Evolutionary conservation across 805 yeast genomes (phyloP).

Genomic region (Metschnikowia aberdeeniae): DNA sequence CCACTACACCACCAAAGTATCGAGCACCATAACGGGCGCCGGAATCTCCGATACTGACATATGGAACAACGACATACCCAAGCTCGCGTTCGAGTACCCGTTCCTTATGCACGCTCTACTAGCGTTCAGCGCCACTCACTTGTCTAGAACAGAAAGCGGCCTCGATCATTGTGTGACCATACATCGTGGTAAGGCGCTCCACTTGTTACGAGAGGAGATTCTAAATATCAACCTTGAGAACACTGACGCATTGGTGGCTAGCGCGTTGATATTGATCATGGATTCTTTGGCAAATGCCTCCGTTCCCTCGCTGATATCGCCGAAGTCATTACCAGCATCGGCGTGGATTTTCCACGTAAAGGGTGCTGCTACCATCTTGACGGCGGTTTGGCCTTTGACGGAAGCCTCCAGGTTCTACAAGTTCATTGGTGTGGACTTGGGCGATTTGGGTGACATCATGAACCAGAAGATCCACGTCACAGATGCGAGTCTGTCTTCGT

Average conservation of each 20-base stretch:
- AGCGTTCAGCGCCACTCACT: slow-evolving; percentile 90
- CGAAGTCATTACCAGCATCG: slow-evolving; percentile 74
- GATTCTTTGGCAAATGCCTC: slow-evolving; percentile 92
- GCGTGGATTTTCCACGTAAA: slow-evolving; percentile 97
- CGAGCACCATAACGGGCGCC: slow-evolving; percentile 84
- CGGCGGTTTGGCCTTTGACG: slow-evolving; percentile 91
- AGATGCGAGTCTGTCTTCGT: slow-evolving; percentile 23
- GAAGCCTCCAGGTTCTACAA: slow-evolving; percentile 42
- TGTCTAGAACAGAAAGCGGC: slow-evolving; percentile 71
- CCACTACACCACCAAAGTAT: slow-evolving; percentile 81
- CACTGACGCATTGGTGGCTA: slow-evolving; percentile 90
- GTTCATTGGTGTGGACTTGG: slow-evolving; percentile 76
- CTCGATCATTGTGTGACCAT: slow-evolving; percentile 77
- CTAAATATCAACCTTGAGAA: slow-evolving; percentile 77
- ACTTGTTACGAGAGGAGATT: slow-evolving; percentile 80
- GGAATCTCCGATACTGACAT: slow-evolving; percentile 83
- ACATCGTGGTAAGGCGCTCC: slow-evolving; percentile 83
- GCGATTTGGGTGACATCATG: slow-evolving; percentile 78
- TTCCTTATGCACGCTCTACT: slow-evolving; percentile 88
- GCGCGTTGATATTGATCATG: slow-evolving; percentile 84
- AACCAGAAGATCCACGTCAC: slow-evolving; percentile 32
- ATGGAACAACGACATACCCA: slow-evolving; percentile 86
- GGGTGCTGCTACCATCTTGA: slow-evolving; percentile 92
- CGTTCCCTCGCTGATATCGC: slow-evolving; percentile 44
- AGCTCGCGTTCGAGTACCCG: slow-evolving; percentile 82